Evolutionary conservation across 805 yeast species (phyloP).

Genomic region (Candida loeiensis): DNA sequence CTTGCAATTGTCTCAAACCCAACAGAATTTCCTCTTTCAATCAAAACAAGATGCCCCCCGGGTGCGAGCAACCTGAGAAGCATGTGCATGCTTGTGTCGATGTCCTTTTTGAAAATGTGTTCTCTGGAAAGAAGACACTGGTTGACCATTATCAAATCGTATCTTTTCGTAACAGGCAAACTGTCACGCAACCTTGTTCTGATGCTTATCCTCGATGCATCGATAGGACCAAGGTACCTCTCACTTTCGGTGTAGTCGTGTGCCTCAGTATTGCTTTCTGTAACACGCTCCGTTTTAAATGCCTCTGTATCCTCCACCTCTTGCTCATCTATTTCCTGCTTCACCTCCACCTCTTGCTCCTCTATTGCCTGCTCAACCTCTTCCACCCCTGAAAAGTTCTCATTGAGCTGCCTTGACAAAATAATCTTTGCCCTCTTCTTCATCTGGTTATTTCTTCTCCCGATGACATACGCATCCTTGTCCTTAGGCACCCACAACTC

Average conservation of each 20-base stretch:
- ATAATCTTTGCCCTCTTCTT: slow-evolving; percentile 73
- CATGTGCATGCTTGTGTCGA: slow-evolving; percentile 62
- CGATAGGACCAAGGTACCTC: slow-evolving; percentile 44
- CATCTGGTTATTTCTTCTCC: slow-evolving; percentile 60
- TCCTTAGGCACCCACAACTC: slow-evolving; percentile 53
- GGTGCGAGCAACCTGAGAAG: slow-evolving; percentile 65
- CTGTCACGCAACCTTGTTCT: slow-evolving; percentile 54
- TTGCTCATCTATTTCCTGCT: slow-evolving; percentile 6
- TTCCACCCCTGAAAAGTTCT: slow-evolving; percentile 17
- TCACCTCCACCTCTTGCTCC: slow-evolving; percentile 6
- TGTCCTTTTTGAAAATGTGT: slow-evolving; percentile 63
- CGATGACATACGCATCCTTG: slow-evolving; percentile 71
- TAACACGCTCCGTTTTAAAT: too few relatives aligned
- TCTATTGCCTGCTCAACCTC: slow-evolving; percentile 10
- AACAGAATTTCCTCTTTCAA: slow-evolving; percentile 85
- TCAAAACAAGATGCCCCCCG: slow-evolving; percentile 70
- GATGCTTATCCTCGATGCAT: slow-evolving; percentile 51
- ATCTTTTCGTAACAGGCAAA: slow-evolving; percentile 51
- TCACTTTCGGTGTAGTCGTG: slow-evolving; percentile 5
- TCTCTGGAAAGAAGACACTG: slow-evolving; percentile 68
- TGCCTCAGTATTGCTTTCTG: too few relatives aligned
- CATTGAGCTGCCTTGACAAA: slow-evolving; percentile 65
- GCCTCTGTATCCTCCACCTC: too few relatives aligned
- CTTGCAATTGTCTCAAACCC: slow-evolving; percentile 89
- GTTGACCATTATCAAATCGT: slow-evolving; percentile 79